A percentile compares a stretch with the other conserved stretches of the same genome.
Evolutionary conservation across 805 yeast species (phyloP).

Genomic region (Nakazawaea populi): DNA sequence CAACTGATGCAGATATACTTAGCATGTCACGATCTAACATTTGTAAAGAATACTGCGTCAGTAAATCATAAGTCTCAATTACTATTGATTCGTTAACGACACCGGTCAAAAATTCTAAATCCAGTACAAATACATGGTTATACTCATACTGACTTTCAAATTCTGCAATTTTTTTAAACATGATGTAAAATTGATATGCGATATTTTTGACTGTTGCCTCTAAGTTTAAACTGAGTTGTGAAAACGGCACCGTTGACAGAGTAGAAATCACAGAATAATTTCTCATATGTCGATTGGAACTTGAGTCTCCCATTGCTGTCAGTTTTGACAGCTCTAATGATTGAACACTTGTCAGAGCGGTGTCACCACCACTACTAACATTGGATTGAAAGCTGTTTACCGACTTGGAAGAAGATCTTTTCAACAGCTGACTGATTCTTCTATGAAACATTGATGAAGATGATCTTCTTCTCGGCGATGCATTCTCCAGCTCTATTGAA

Average conservation of each 20-base stretch:
- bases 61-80: not conserved
- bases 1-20: not conserved
- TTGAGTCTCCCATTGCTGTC: not conserved
- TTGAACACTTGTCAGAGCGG: constrained; percentile 1
- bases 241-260: not conserved
- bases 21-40: constrained; percentile 3
- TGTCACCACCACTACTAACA: constrained; percentile 1
- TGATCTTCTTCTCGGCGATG: not conserved
- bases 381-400: not conserved
- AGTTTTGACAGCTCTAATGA: not conserved
- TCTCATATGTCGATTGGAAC: too few relatives aligned
- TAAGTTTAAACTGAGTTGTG: not conserved
- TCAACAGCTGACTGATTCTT: not conserved
- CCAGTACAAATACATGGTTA: not conserved
- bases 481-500: not conserved
- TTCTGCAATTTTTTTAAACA: not conserved
- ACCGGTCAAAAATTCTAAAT: not conserved
- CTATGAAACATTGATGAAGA: not conserved
- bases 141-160: not conserved
- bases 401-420: constrained; percentile 7
- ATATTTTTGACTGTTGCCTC: constrained; percentile 3
- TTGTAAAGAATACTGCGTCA: constrained; percentile 4
- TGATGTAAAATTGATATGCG: constrained; percentile 4
- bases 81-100: constrained; percentile 6
- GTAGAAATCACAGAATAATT: not conserved